These are phyloP conservation scores for Pholiota microspora DNA, from an alignment of 768 basidiomycete genomes.

Conservation along the genomic window DNA sequence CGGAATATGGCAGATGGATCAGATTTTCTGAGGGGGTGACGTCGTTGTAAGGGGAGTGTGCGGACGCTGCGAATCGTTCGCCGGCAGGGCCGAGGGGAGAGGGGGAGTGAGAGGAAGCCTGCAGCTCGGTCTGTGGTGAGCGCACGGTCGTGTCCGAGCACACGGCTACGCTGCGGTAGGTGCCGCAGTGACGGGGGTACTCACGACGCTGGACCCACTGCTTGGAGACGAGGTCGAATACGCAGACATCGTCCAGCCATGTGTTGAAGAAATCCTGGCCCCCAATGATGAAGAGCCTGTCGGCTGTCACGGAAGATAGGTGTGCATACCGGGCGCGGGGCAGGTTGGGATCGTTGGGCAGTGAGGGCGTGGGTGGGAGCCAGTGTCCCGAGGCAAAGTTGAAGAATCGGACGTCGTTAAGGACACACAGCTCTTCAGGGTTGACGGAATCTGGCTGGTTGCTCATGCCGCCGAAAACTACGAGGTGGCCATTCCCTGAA, in stretches of 20 bases:
- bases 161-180: slow-evolving; percentile 92
- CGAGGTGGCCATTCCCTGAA: slow-evolving; percentile 83
- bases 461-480: slow-evolving; percentile 96
- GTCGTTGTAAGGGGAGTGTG: slow-evolving; percentile 43
- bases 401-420: slow-evolving; percentile 90
- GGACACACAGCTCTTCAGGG: slow-evolving; percentile 83
- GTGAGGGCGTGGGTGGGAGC: slow-evolving; percentile 50
- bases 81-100: slow-evolving; percentile 54
- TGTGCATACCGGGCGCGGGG: slow-evolving; percentile 95
- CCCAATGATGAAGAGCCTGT: slow-evolving; percentile 87
- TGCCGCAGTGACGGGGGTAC: slow-evolving; percentile 93
- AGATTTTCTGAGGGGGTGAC: slow-evolving; percentile 59
- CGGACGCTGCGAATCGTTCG: slow-evolving; percentile 49
- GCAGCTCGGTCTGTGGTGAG: slow-evolving; percentile 60
- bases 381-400: slow-evolving; percentile 71
- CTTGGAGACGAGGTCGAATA: slow-evolving; percentile 73
- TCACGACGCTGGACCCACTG: slow-evolving; percentile 79
- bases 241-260: slow-evolving; percentile 92
- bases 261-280: slow-evolving; percentile 93
- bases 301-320: slow-evolving; percentile 81
- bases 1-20: slow-evolving; percentile 75
- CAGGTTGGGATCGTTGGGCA: slow-evolving; percentile 42
- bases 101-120: slow-evolving; percentile 38
- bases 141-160: slow-evolving; percentile 69
- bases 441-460: slow-evolving; percentile 67